phyloP scores from a whole-genome alignment of 768 basidiomycete species.

The Mycena sanguinolenta region DNA sequence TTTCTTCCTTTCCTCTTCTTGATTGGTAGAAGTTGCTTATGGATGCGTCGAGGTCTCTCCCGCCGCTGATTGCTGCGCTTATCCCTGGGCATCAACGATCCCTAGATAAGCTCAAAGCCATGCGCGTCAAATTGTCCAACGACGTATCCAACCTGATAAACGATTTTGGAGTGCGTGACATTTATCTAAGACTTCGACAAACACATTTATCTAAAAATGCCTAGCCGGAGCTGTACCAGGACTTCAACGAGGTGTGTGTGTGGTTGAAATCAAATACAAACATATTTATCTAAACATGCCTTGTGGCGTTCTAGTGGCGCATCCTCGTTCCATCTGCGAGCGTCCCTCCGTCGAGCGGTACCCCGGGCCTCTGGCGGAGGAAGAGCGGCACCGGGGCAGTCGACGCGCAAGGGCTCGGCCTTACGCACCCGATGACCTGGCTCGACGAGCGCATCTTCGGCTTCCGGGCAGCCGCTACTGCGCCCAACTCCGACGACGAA shows the following conservation, averaged over 20 bases:
- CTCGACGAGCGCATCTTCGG: constrained; percentile 95
- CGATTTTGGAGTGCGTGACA: constrained; percentile 90
- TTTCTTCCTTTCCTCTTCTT: not conserved
- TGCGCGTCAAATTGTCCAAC: constrained; percentile 81
- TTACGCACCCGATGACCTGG: constrained; percentile 94
- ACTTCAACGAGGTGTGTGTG: constrained; percentile 81
- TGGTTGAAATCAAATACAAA: constrained; percentile 15
- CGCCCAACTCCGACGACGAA: constrained; percentile 82
- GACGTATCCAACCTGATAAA: constrained; percentile 89
- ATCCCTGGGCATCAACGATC: constrained; percentile 90
- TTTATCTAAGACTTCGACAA: too few species aligned
- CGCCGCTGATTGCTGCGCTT: constrained; percentile 89
- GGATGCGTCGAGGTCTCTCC: constrained; percentile 63
- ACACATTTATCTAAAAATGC: too few species aligned
- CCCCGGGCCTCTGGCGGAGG: constrained; percentile 81
- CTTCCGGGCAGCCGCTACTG: constrained; percentile 74
- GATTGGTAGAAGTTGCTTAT: not conserved
- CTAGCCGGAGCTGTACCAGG: constrained; percentile 87
- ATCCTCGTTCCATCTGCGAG: constrained; percentile 88
- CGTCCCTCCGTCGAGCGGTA: constrained; percentile 83
- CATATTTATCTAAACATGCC: constrained; percentile 23
- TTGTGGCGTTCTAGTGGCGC: constrained; percentile 65
- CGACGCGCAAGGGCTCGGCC: constrained; percentile 78
- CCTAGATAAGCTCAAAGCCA: constrained; percentile 80
- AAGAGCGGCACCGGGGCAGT: constrained; percentile 86